phyloP scores from a whole-genome alignment of 208 protist species.

The Leishmania braziliensis region DNA sequence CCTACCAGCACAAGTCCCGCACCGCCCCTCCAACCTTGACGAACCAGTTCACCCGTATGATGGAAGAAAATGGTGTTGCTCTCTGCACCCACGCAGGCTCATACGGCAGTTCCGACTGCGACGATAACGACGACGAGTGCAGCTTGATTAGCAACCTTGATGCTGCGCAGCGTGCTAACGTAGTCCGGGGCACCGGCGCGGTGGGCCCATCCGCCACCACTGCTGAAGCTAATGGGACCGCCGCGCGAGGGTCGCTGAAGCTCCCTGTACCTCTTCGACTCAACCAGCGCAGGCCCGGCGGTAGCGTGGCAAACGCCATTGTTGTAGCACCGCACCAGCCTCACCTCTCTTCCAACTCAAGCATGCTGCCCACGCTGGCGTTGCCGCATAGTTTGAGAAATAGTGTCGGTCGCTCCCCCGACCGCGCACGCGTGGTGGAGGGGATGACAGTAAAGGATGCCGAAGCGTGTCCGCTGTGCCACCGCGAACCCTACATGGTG shows the following conservation, averaged over 20 bases:
- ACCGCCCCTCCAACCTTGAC: neutral
- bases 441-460: neutral
- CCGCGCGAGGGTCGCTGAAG: neutral
- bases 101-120: neutral
- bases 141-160: conserved; percentile 2
- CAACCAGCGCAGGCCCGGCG: neutral
- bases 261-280: neutral
- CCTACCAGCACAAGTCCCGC: too few species aligned
- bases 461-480: conserved; percentile 57
- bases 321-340: neutral
- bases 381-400: neutral
- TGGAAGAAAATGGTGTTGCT: neutral
- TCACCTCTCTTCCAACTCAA: neutral
- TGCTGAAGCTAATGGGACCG: neutral
- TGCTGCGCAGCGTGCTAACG: neutral
- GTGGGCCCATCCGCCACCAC: neutral
- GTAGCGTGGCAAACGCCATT: neutral
- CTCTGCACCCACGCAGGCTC: neutral
- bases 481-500: conserved; percentile 41
- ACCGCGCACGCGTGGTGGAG: neutral
- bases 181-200: neutral
- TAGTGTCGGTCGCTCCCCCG: neutral
- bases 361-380: neutral
- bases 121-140: neutral
- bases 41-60: neutral